These are phyloP conservation scores for Elsinoe australis DNA, from an alignment of 2,329 filamentous ascomycete genomes.

Conservation along the genomic window DNA sequence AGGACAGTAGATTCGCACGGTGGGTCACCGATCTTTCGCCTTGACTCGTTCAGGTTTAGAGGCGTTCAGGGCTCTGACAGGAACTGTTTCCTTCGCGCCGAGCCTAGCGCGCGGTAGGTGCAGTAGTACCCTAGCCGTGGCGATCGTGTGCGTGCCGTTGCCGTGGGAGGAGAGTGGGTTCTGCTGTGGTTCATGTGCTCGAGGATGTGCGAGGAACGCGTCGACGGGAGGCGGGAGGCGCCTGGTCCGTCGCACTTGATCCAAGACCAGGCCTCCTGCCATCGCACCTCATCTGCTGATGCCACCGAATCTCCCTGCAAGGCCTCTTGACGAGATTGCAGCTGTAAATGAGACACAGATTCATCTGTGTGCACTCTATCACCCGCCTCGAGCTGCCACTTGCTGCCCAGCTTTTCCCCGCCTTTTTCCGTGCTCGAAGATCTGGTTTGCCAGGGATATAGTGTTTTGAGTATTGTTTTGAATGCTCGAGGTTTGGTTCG, in stretches of 20 bases:
- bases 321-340: too few relatives aligned
- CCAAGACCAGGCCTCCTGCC: too few relatives aligned
- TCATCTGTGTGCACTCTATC: neutral
- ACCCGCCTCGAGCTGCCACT: slow-evolving; percentile 1
- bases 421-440: too few relatives aligned
- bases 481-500: neutral
- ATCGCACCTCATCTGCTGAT: neutral
- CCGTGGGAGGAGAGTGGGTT: too few relatives aligned
- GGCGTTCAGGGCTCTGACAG: slow-evolving; percentile 10
- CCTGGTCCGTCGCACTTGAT: neutral
- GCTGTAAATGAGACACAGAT: slow-evolving; percentile 7
- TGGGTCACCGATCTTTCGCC: slow-evolving; percentile 12
- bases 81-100: slow-evolving; percentile 4
- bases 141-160: slow-evolving; percentile 4
- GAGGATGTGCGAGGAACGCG: neutral
- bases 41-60: too few relatives aligned
- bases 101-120: slow-evolving; percentile 11
- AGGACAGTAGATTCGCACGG: slow-evolving; percentile 9
- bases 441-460: too few relatives aligned
- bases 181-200: too few relatives aligned
- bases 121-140: neutral
- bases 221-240: slow-evolving; percentile 13
- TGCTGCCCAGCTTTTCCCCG: too few relatives aligned
- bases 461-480: slow-evolving; percentile 9
- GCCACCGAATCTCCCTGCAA: too few relatives aligned